These are phyloP conservation scores for Elymus sibiricus DNA, from an alignment of 176 grass and related monocot species.

Conservation along the genomic window DNA sequence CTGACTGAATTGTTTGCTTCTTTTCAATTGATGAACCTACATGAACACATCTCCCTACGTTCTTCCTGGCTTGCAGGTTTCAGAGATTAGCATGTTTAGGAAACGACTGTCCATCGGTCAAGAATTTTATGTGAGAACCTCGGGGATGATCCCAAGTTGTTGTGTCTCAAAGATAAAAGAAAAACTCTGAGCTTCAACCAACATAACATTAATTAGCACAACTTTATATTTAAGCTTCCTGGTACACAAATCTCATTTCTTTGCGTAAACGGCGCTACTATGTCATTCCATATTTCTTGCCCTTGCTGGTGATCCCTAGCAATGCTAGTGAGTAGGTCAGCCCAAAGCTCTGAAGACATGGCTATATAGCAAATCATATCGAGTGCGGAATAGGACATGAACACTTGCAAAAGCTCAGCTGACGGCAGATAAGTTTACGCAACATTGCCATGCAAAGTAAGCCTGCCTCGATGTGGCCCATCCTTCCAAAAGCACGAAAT, in stretches of 20 bases:
- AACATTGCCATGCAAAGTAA: not conserved
- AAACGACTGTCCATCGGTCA: not conserved
- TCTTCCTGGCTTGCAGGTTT: not conserved
- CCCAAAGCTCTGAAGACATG: not conserved
- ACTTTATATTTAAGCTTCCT: not conserved
- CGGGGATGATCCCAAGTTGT: not conserved
- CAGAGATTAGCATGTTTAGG: not conserved
- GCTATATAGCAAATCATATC: not conserved
- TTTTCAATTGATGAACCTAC: not conserved
- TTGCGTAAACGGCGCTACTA: not conserved
- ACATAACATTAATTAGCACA: not conserved
- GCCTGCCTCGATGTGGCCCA: not conserved
- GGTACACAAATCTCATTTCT: not conserved
- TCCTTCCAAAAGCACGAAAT: constrained; percentile 10
- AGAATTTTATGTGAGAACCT: not conserved
- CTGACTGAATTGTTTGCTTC: not conserved
- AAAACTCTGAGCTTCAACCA: not conserved
- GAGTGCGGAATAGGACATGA: not conserved
- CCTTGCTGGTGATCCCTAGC: not conserved
- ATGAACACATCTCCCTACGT: not conserved
- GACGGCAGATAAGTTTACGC: not conserved
- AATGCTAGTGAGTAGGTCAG: not conserved
- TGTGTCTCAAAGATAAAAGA: not conserved
- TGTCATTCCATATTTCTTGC: not conserved
- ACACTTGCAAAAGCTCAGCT: not conserved